Evolutionary conservation across 345 rosid genomes (phyloP), one percentile per base, ranked within the genome.

Genomic region (Excoecaria cochinchinensis): DNA sequence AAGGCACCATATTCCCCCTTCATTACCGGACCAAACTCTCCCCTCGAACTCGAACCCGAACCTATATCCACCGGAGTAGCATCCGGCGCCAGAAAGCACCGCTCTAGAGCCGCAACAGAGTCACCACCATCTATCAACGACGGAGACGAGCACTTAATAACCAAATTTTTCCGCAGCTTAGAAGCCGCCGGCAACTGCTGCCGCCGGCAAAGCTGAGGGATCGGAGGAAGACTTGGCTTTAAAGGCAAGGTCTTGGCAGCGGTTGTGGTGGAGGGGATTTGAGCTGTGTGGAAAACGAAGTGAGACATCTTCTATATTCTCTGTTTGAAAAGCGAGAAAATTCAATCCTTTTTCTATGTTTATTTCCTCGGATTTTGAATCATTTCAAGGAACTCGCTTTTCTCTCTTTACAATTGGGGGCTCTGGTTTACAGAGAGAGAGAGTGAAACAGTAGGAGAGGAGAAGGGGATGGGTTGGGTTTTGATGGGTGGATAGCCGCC

Each of bases 21-120:
- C 97, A 95, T 95, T 67, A 85, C 82, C 16, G 97, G 96, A n/a
- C 89, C 90, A 48, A 71, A 76, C 74, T 80, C 89, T 9, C 77
- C 76, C 17, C 42, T 71, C 70, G 83, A 81, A 74, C 79, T 72
- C 1, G 80, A 67, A 73, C 72, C 79, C 1, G 81, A 67, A 73
- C 72, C 79, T 59, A 59, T 38, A 8, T 77, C 85, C 55, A 55
- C 72, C 16, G 78, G 68, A 9, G 76, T 5, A 56, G 75, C 77
- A 22, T 83, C 66, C 5, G 87, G 82, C 9, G 87, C 80, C 44
- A 46, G 53, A 78, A 85, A 90, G 83, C 92, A 89, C 24, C 91
- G 85, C 79, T 95, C 99, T 46, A 95, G 84, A 36, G 79, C 72
- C 15, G 81, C 84, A 10, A 84, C 60, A 17, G 78, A 60, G 42